Evolutionary conservation across 208 protist genomes (phyloP).

Genomic region (Porcisia hertigi): DNA sequence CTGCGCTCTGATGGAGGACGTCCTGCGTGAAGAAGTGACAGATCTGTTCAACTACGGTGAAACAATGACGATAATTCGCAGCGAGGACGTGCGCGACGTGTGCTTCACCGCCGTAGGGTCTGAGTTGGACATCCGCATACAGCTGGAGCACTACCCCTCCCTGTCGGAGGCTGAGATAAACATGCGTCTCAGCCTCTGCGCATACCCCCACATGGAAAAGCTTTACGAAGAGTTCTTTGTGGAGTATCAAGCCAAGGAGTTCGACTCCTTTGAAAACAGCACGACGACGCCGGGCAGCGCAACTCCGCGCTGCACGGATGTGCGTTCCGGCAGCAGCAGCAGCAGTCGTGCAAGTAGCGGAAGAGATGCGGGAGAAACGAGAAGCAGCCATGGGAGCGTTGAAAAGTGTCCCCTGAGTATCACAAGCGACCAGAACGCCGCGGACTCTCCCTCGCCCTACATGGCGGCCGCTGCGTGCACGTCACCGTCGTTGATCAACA

Average conservation of each 20-base stretch:
- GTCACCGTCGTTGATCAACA: conserved; percentile 12
- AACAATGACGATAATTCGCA: conserved; percentile 8
- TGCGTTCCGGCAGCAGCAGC: not conserved
- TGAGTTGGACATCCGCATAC: conserved; percentile 37
- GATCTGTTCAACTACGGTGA: conserved; percentile 47
- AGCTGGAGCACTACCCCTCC: conserved; percentile 33
- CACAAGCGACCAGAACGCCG: not conserved
- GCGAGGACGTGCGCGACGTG: conserved; percentile 29
- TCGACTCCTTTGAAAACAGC: conserved; percentile 29
- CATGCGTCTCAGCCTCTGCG: conserved; percentile 33
- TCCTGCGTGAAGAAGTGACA: conserved; percentile 38
- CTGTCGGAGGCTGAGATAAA: conserved; percentile 45
- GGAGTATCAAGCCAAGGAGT: conserved; percentile 22
- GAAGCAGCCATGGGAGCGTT: not conserved
- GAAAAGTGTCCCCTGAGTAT: not conserved
- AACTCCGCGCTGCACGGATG: conserved; percentile 3
- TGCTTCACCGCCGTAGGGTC: conserved; percentile 29
- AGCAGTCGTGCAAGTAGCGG: not conserved
- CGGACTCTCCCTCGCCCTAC: not conserved
- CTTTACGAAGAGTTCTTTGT: conserved; percentile 48
- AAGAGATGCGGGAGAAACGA: not conserved
- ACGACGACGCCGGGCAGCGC: conserved; percentile 12
- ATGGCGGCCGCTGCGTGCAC: not conserved
- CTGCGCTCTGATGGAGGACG: conserved; percentile 14
- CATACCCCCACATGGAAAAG: conserved; percentile 34